Evolutionary conservation across 768 basidiomycete species (phyloP).

Genomic region (Cyathus striatus): DNA sequence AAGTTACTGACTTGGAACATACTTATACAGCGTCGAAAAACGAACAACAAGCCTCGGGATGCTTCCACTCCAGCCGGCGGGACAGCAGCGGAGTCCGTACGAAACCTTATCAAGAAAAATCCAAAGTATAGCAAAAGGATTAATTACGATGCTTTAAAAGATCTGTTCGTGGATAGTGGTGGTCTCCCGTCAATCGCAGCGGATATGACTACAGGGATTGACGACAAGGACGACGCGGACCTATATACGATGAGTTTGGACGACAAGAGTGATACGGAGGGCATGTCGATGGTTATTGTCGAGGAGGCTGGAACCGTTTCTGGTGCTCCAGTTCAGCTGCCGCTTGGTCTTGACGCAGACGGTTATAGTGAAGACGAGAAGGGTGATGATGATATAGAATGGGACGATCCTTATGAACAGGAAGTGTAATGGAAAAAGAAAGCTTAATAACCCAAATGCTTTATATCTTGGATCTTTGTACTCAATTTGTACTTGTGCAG

Average conservation of each 20-base stretch:
- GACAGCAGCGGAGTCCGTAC: slow-evolving; percentile 74
- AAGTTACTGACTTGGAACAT: no score
- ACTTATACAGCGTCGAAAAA: slow-evolving; percentile 62
- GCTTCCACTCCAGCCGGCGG: slow-evolving; percentile 63
- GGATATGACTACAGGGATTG: slow-evolving; percentile 24
- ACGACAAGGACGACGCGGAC: slow-evolving; percentile 41
- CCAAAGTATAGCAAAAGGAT: slow-evolving; percentile 88
- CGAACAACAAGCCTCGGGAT: slow-evolving; percentile 63
- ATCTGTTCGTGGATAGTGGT: slow-evolving; percentile 58
- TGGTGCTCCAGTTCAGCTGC: slow-evolving; percentile 10
- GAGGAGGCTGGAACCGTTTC: slow-evolving; percentile 29
- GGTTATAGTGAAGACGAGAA: slow-evolving; percentile 50
- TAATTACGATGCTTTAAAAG: slow-evolving; percentile 87
- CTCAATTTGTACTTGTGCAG: no score
- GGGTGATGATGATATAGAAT: slow-evolving; percentile 49
- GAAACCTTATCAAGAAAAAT: slow-evolving; percentile 78
- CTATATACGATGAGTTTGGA: slow-evolving; percentile 33
- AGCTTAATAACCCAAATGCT: no score
- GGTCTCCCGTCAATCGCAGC: slow-evolving; percentile 20
- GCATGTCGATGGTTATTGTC: slow-evolving; percentile 32
- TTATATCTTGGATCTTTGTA: no score
- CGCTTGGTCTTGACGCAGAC: slow-evolving; percentile 27
- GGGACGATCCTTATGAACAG: slow-evolving; percentile 63
- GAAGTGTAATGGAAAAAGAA: no score
- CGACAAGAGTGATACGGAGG: slow-evolving; percentile 29